Evolutionary conservation across 352 stramenopile species (phyloP), one percentile per base, ranked within the genome.

Genomic region (Phytophthora ohioensis): DNA sequence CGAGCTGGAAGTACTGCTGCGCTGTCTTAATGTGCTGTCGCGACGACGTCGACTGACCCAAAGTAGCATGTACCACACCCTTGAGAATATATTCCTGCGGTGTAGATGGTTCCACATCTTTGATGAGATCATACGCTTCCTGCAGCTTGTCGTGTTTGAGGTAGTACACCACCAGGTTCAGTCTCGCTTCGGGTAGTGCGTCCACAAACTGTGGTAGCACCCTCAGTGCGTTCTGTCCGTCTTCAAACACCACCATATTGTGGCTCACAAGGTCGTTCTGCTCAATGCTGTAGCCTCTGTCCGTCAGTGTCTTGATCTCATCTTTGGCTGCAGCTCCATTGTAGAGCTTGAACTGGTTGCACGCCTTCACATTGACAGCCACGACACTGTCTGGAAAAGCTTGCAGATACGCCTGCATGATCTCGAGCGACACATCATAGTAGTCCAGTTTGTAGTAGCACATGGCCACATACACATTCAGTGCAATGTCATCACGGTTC

Each of bases 381-480:
- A 99, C 87, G 5, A 93, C 86, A 54, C 82, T 97, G 68, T 98
- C 91, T 0, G 97, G 93, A 46, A 92, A 94, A 1, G 82, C 82
- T 51, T 98, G 91, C 61, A 98, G 77, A 71, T 99, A 99, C 12
- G 97, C 93, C 47, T 97, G 90, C 63, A 99, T 93, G 70, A 98
- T 98, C 81, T 99, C 97, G 12, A 99, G 75, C 46, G 90, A 98
- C 27, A 99, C 96, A 64, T 99, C 97, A 83, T 99, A 99, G 80
- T 98, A 98, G 76, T 98, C 91, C 34, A 99, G 91, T 68, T 99
- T 99, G 93, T 99, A 99, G 78, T 99, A 99, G 70, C 95, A 99
- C 94, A 99, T 98, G 56, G 97, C 97, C n/a, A 99, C 92, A 71
- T 99, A 99, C 41, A 99, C 95, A 74, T 99, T 98, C 7, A 99